Evolutionary conservation across 768 basidiomycete species (phyloP).

Genomic region (Lactifluus echinatus): DNA sequence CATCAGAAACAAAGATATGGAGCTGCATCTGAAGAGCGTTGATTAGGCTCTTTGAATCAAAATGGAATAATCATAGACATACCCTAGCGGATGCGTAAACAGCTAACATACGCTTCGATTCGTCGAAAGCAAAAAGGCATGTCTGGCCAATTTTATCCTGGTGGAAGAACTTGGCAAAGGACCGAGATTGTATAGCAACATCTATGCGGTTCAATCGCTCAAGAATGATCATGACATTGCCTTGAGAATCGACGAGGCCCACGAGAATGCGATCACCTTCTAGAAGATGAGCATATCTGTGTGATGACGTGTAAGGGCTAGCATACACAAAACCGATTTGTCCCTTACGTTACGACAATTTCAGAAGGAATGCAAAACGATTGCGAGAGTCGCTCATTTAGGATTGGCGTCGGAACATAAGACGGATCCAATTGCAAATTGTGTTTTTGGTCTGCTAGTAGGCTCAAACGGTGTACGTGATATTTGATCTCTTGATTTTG

Average conservation of each 20-base stretch:
- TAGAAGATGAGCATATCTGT: constrained; percentile 16
- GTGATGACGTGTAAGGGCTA: background rate
- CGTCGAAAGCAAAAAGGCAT: constrained; percentile 43
- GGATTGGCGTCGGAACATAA: constrained; percentile 9
- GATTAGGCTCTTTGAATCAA: background rate
- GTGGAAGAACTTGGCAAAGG: constrained; percentile 25
- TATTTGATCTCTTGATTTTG: constrained; percentile 14
- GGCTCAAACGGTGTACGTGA: background rate
- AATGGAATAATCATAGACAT: background rate
- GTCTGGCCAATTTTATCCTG: constrained; percentile 41
- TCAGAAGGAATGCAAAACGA: constrained; percentile 8
- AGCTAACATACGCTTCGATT: constrained; percentile 41
- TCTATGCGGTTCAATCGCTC: constrained; percentile 7
- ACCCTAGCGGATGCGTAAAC: constrained; percentile 39
- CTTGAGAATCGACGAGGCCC: constrained; percentile 2
- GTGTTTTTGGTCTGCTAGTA: constrained; percentile 10
- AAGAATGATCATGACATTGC: constrained; percentile 12
- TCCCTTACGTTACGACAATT: background rate
- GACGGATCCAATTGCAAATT: constrained; percentile 14
- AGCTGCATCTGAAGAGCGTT: constrained; percentile 26
- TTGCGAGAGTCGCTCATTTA: constrained; percentile 5
- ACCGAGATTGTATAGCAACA: background rate
- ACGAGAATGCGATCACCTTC: constrained; percentile 14
- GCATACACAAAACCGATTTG: background rate
- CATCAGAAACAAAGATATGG: constrained; percentile 29